phyloP scores from a whole-genome alignment of 768 basidiomycete genomes.

The Lactarius trivialis region DNA sequence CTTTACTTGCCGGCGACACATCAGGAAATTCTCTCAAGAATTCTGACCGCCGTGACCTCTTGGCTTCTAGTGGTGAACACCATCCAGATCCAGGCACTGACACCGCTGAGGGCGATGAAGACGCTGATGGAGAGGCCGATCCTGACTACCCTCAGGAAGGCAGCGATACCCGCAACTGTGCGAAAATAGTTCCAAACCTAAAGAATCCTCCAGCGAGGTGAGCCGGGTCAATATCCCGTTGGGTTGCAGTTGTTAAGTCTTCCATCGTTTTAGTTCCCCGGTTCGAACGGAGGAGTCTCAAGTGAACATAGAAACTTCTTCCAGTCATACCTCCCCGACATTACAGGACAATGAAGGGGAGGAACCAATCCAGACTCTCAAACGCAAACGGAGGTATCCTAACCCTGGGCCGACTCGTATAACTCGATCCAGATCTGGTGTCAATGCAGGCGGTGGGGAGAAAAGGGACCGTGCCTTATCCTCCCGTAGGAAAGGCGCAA shows the following conservation, averaged over 20 bases:
- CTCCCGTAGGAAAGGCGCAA: constrained; percentile 1
- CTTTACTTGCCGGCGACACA: not conserved
- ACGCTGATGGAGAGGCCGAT: constrained; percentile 23
- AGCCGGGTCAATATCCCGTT: not conserved
- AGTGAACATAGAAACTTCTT: not conserved
- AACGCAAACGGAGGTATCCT: constrained; percentile 27
- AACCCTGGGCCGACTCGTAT: constrained; percentile 18
- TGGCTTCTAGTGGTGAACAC: not conserved
- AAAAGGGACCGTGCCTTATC: not conserved
- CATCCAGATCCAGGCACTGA: not conserved
- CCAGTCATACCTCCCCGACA: not conserved
- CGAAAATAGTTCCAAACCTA: not conserved
- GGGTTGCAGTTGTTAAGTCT: not conserved
- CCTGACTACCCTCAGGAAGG: constrained; percentile 16
- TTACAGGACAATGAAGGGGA: not conserved
- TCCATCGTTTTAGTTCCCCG: not conserved
- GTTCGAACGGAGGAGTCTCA: not conserved
- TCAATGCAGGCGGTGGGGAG: constrained; percentile 3
- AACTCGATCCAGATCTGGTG: constrained; percentile 26
- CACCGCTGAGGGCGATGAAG: constrained; percentile 5
- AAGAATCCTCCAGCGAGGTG: not conserved
- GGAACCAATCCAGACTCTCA: constrained; percentile 12
- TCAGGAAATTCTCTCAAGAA: not conserved
- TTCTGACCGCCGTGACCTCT: not conserved
- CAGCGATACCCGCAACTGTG: not conserved